These are phyloP conservation scores for Uronychia binucleata DNA, from an alignment of 73 alveolate genomes.

Conservation along the genomic window DNA sequence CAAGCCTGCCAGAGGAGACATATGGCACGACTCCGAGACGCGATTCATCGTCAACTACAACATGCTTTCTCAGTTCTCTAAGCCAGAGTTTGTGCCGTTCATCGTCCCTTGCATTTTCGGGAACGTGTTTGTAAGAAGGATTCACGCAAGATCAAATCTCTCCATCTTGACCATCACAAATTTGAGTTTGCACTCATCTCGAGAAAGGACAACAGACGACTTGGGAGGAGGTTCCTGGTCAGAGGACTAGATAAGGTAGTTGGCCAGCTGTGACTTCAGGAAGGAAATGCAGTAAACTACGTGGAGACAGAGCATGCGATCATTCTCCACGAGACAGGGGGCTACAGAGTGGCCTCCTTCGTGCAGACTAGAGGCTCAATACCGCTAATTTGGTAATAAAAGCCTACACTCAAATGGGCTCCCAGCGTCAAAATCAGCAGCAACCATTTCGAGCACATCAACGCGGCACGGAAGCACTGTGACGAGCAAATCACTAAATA, in stretches of 20 bases:
- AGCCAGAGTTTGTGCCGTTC: constrained; percentile 75
- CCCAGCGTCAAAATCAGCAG: constrained; percentile 78
- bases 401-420: constrained; percentile 74
- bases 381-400: constrained; percentile 91
- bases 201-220: constrained; percentile 89
- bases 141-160: constrained; percentile 44
- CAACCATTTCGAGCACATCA: constrained; percentile 60
- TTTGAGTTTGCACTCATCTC: constrained; percentile 81
- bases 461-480: constrained; percentile 73
- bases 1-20: constrained; percentile 21
- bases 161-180: constrained; percentile 59
- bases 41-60: constrained; percentile 86
- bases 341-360: constrained; percentile 80
- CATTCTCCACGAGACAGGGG: constrained; percentile 47
- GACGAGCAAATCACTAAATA: constrained; percentile 69
- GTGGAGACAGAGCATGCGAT: constrained; percentile 96
- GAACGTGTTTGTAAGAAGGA: constrained; percentile 50
- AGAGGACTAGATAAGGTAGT: constrained; percentile 96
- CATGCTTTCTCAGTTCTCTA: constrained; percentile 71
- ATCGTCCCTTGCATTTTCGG: constrained; percentile 91
- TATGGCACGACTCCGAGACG: constrained; percentile 30
- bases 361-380: constrained; percentile 95
- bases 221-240: constrained; percentile 92
- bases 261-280: too few relatives aligned
- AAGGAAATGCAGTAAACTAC: constrained; percentile 92